Evolutionary conservation across 257 asterid genomes (phyloP), one percentile per base, ranked within the genome.

Genomic region (Paraleonurus japonicus): DNA sequence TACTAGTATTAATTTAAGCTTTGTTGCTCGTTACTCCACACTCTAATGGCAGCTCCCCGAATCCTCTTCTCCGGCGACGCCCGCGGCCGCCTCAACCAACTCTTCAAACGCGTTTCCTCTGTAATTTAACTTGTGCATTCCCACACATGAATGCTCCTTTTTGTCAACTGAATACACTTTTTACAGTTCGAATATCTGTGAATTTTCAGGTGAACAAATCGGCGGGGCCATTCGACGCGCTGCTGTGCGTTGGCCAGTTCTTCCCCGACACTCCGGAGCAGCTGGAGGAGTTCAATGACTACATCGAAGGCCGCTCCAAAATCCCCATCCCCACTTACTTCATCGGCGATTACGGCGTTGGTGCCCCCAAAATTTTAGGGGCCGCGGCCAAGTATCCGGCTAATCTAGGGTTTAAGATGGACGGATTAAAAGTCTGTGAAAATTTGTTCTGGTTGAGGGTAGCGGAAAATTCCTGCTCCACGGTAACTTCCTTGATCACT

Each of bases 221-320:
- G 70, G 96, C 99, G 48, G 99, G 99, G 61, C 97, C 99, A 28
- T 94, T 94, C 71, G 97, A 91, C 74, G 97, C 95, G 47, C 81
- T 94, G 74, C 79, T 94, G 24, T 94, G 97, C 61, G 99, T 94
- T 20, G 99, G 97, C 2, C 99, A 94, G 79, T 94, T 91, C 78
- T 94, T 91, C 53, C 99, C 98, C 27, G 91, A 88, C 28, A 55
- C 92, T 0, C 72, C 87, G 20, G 99, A 89, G 71, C 85, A 71
- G 73, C 76, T 94, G 28, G 95, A 84, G 70, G 98, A 94, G 79
- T 83, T 94, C 83, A 85, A 83, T 76, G 92, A 81, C 24, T 94
- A 89, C 72, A 67, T 84, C 9, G 96, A 86, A 57, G 99, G 96
- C 75, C 81, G 92, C 64, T 80, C 83, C 17, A 76, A 69, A 57